Conservation (phyloP, 768 basidiomycete species). For the Dioszegia crocea region DNA sequence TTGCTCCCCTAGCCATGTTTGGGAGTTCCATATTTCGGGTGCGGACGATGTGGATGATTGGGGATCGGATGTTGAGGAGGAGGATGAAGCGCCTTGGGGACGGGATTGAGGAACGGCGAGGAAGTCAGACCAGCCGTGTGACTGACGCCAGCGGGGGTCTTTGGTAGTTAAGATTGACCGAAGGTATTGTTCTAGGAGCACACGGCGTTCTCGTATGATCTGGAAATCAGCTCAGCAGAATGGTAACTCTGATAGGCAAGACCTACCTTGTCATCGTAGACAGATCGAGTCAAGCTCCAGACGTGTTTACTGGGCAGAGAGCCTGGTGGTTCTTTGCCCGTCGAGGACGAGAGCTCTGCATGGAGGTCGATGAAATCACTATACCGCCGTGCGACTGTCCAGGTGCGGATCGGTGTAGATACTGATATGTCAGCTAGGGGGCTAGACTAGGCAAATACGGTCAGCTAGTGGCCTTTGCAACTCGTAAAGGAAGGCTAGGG, state of each 20-base stretch:
- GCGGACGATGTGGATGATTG: slow-evolving; percentile 7
- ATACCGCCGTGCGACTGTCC: slow-evolving; percentile 91
- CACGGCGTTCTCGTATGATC: slow-evolving; percentile 70
- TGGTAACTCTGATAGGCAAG: neutral
- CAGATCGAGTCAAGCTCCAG: slow-evolving; percentile 60
- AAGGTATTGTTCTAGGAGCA: slow-evolving; percentile 75
- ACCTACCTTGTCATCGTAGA: slow-evolving; percentile 55
- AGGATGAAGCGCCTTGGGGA: slow-evolving; percentile 2
- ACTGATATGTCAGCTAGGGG: slow-evolving; percentile 51
- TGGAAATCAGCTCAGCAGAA: neutral
- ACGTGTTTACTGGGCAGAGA: slow-evolving; percentile 80
- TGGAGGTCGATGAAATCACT: slow-evolving; percentile 89
- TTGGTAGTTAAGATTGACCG: slow-evolving; percentile 76
- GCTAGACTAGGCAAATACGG: too few species aligned
- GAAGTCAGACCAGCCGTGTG: slow-evolving; percentile 72
- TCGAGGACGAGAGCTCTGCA: slow-evolving; percentile 71
- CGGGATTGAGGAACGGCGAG: slow-evolving; percentile 66
- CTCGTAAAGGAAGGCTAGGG: too few species aligned
- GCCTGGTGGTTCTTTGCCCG: slow-evolving; percentile 72
- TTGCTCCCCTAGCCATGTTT: slow-evolving; percentile 83
- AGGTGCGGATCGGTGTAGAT: slow-evolving; percentile 81
- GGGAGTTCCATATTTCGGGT: slow-evolving; percentile 13
- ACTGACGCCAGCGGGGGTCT: slow-evolving; percentile 77
- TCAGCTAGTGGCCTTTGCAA: too few species aligned
- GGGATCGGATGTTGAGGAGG: slow-evolving; percentile 7